Percentiles rank a stretch among this genome's conserved stretches.
These are phyloP conservation scores for Fusarium irregulare DNA, from an alignment of 2,329 filamentous ascomycete genomes.

Conservation along the genomic window DNA sequence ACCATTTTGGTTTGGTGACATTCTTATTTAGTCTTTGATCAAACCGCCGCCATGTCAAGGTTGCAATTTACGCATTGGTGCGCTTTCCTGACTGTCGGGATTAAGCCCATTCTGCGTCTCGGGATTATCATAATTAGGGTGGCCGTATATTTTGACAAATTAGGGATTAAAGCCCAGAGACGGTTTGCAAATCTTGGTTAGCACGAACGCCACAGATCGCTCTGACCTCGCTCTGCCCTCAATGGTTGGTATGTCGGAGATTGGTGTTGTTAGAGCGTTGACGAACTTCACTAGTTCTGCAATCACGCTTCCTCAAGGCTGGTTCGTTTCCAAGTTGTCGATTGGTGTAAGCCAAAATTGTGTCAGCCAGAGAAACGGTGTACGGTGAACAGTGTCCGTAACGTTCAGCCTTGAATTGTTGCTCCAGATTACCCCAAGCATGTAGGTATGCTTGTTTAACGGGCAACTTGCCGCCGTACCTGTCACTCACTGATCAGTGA, in stretches of 20 bases:
- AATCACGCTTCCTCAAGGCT: background rate
- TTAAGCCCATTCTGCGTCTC: constrained; percentile 17
- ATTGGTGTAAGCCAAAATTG: constrained; percentile 6
- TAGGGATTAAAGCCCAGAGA: constrained; percentile 2
- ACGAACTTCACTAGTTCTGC: constrained; percentile 9
- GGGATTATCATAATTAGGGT: constrained; percentile 4
- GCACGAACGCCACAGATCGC: constrained; percentile 28
- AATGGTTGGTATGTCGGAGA: constrained; percentile 2
- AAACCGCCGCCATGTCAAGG: constrained; percentile 3
- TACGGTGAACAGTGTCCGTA: background rate
- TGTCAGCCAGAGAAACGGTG: background rate
- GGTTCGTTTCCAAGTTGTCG: background rate
- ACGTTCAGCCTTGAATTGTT: constrained; percentile 14
- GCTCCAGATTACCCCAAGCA: constrained; percentile 30
- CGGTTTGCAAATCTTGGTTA: constrained; percentile 14
- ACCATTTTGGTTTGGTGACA: constrained; percentile 10
- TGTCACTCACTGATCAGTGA: constrained; percentile 18
- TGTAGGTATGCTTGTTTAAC: constrained; percentile 24
- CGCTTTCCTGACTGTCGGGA: constrained; percentile 13
- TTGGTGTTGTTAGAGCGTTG: constrained; percentile 6
- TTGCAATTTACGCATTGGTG: constrained; percentile 3
- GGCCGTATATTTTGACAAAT: constrained; percentile 10
- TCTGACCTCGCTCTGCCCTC: constrained; percentile 18
- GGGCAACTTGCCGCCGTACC: constrained; percentile 27
- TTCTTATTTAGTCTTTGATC: constrained; percentile 1